Conservation (phyloP, 176 grass and related monocot genomes). For the Oryza meyeriana region DNA sequence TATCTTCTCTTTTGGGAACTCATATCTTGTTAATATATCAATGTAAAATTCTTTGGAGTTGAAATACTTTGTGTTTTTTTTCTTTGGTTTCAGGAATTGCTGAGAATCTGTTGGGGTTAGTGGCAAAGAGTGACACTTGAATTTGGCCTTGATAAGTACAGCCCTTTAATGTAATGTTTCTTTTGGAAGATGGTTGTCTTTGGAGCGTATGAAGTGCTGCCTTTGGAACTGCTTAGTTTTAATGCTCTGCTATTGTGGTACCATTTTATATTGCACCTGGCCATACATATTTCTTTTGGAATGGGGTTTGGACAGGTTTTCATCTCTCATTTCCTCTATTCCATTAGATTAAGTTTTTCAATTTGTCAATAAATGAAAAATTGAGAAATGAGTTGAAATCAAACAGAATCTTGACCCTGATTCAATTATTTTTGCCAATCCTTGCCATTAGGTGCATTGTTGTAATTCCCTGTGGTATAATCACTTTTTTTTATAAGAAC, state of each 20-base stretch:
- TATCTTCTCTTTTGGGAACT: not conserved
- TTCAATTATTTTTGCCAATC: not conserved
- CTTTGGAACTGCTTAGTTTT: conserved; percentile 50
- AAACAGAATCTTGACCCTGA: not conserved
- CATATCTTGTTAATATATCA: too few relatives aligned
- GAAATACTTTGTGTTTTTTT: not conserved
- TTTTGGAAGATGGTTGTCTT: conserved; percentile 50
- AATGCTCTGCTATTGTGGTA: not conserved
- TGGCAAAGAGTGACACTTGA: conserved; percentile 56
- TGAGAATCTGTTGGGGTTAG: conserved; percentile 34
- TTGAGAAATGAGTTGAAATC: not conserved
- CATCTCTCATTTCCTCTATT: too few relatives aligned
- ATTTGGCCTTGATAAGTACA: conserved; percentile 42
- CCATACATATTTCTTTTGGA: too few relatives aligned
- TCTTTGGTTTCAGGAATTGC: conserved; percentile 30
- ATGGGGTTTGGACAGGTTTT: too few relatives aligned
- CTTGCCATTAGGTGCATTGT: not conserved
- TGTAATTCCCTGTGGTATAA: not conserved
- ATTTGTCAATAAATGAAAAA: not conserved
- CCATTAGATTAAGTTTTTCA: not conserved
- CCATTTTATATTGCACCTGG: too few relatives aligned
- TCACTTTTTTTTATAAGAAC: too few relatives aligned
- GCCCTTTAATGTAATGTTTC: conserved; percentile 53
- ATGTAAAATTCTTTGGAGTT: conserved; percentile 3
- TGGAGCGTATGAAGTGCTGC: conserved; percentile 42